These are phyloP conservation scores for Podaxis carcinomalis DNA, from an alignment of 768 basidiomycete genomes.

Conservation along the genomic window DNA sequence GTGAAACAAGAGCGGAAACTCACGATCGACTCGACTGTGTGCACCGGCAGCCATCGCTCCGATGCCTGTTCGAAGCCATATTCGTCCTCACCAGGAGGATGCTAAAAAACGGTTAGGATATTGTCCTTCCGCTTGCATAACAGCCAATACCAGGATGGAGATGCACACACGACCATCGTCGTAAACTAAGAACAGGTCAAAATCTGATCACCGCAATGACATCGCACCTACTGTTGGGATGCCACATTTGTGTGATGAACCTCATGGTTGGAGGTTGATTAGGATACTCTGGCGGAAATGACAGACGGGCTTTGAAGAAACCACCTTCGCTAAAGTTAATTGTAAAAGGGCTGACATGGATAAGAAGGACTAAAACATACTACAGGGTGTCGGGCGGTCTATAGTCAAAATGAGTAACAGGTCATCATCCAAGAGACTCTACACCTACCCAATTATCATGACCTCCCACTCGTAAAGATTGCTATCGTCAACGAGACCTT, in stretches of 20 bases:
- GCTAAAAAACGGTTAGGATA: conserved; percentile 41
- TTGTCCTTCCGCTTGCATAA: background rate
- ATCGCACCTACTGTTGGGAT: conserved; percentile 82
- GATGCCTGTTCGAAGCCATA: conserved; percentile 96
- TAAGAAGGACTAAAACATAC: conserved; percentile 37
- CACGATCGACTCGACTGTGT: conserved; percentile 95
- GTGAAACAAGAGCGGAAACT: conserved; percentile 17
- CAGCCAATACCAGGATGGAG: conserved; percentile 73
- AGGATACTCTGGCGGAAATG: conserved; percentile 90
- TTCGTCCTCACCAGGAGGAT: conserved; percentile 94
- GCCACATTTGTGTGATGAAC: conserved; percentile 94
- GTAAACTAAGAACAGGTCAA: conserved; percentile 62
- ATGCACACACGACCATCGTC: conserved; percentile 91
- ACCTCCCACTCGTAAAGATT: conserved; percentile 98
- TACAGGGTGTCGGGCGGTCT: conserved; percentile 94
- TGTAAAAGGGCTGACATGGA: conserved; percentile 7
- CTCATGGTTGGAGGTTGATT: conserved; percentile 92
- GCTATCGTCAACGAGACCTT: conserved; percentile 90
- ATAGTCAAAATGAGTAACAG: conserved; percentile 8
- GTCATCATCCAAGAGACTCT: background rate
- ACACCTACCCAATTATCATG: conserved; percentile 82
- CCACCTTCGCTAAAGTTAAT: conserved; percentile 78
- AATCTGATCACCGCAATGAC: background rate
- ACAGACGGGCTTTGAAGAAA: conserved; percentile 86
- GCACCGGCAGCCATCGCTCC: conserved; percentile 97